phyloP scores from a whole-genome alignment of 202 grass and related monocot species.

The Schoenoplectus tabernaemontani region DNA sequence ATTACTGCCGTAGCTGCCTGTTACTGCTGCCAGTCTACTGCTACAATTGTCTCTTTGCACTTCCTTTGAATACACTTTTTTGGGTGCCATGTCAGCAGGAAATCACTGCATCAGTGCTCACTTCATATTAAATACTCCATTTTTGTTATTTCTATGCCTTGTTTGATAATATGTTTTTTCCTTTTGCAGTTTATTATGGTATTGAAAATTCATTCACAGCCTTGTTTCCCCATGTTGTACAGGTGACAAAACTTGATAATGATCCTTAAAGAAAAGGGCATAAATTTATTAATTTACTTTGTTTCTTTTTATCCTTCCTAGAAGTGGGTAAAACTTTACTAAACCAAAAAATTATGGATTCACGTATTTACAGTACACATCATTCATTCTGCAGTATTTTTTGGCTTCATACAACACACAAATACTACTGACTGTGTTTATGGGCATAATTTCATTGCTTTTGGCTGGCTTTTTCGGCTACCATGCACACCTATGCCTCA shows the following conservation, averaged over 20 bases:
- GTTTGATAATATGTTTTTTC: slow-evolving; percentile 9
- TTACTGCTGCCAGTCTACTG: not conserved
- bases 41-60: not conserved
- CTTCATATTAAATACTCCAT: not conserved
- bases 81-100: not conserved
- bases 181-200: slow-evolving; percentile 83
- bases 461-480: slow-evolving; percentile 88
- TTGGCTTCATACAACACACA: slow-evolving; percentile 84
- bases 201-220: slow-evolving; percentile 67
- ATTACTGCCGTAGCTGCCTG: no score
- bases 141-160: not conserved
- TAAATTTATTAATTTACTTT: not conserved
- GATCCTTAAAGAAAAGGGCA: not conserved
- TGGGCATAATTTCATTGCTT: slow-evolving; percentile 75
- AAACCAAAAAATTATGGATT: not conserved
- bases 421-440: slow-evolving; percentile 81
- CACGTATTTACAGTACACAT: not conserved
- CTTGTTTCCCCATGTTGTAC: slow-evolving; percentile 78
- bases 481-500: slow-evolving; percentile 79
- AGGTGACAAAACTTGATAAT: slow-evolving; percentile 38
- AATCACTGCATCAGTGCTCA: not conserved
- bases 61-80: not conserved
- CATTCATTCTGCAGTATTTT: slow-evolving; percentile 60
- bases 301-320: not conserved
- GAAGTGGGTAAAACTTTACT: not conserved